Conservation (phyloP, 2,329 filamentous ascomycete genomes). For the Aspergillus versicolor region DNA sequence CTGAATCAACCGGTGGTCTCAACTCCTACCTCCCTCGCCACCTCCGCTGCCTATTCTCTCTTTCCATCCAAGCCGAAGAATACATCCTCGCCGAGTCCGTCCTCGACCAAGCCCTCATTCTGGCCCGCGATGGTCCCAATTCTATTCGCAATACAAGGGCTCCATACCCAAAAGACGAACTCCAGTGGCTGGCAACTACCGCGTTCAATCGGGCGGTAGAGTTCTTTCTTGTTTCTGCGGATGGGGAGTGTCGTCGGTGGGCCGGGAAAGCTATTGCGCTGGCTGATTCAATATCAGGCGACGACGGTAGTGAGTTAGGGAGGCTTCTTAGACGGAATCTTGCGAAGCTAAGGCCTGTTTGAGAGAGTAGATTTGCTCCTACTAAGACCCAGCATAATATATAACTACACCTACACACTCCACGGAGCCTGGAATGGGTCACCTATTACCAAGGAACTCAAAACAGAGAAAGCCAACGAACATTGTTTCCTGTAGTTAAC, state of each 20-base stretch:
- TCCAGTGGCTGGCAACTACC: conserved; percentile 57
- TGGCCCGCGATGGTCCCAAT: conserved; percentile 14
- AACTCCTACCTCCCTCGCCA: conserved; percentile 68
- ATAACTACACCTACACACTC: no score
- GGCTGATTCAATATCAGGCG: conserved; percentile 25
- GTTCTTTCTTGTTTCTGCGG: conserved; percentile 40
- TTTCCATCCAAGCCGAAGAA: conserved; percentile 48
- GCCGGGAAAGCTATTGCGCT: conserved; percentile 36
- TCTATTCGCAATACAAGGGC: not conserved
- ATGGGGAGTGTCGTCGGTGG: conserved; percentile 36
- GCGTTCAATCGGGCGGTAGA: conserved; percentile 59
- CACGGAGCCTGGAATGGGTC: no score
- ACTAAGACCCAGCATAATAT: no score
- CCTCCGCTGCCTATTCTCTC: conserved; percentile 73
- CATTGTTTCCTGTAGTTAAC: no score
- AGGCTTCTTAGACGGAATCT: conserved; percentile 29
- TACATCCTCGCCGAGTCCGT: conserved; percentile 32
- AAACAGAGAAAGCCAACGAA: no score
- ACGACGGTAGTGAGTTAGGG: conserved; percentile 24
- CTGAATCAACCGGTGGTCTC: not conserved
- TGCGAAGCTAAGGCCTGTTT: conserved; percentile 17
- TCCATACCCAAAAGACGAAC: conserved; percentile 53
- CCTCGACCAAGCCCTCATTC: conserved; percentile 32
- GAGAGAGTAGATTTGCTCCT: no score
- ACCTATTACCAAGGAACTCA: no score